These are phyloP conservation scores for Zygoascus hellenicus DNA, from an alignment of 1,139 yeast genomes.

Conservation along the genomic window DNA sequence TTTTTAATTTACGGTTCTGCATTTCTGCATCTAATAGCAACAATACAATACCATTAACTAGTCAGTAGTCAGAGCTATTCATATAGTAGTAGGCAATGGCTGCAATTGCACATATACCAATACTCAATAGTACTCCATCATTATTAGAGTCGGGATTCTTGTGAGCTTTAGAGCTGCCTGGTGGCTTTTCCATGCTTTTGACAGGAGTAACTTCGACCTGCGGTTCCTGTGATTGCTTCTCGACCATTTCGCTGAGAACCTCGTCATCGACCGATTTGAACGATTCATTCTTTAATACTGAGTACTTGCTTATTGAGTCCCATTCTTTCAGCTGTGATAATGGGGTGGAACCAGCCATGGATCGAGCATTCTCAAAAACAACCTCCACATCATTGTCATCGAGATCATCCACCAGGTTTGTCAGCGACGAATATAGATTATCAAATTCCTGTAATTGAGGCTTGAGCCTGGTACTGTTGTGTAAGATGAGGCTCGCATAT, in stretches of 20 bases:
- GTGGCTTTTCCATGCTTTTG: background rate
- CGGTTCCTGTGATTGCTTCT: constrained; percentile 5
- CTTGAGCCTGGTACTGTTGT: constrained; percentile 40
- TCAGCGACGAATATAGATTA: constrained; percentile 28
- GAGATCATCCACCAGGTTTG: constrained; percentile 23
- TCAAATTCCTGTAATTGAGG: constrained; percentile 26
- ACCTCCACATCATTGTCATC: constrained; percentile 17
- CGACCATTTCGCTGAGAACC: constrained; percentile 1
- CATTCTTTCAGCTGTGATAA: constrained; percentile 20
- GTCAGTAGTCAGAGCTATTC: background rate
- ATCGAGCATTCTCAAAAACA: constrained; percentile 18
- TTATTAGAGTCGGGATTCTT: background rate
- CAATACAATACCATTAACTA: too few species aligned
- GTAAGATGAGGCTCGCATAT: constrained; percentile 48
- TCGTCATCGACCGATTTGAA: background rate
- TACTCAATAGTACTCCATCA: background rate
- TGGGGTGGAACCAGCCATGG: constrained; percentile 22
- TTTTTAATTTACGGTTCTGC: too few species aligned
- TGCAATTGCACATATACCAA: background rate
- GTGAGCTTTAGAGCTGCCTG: constrained; percentile 8
- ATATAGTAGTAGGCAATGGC: background rate
- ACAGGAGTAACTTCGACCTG: constrained; percentile 6
- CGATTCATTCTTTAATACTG: constrained; percentile 25
- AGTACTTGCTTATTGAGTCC: constrained; percentile 24
- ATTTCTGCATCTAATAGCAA: too few species aligned